These are phyloP conservation scores for Saccharomycopsis fibuligera DNA, from an alignment of 805 yeast genomes.

Conservation along the genomic window DNA sequence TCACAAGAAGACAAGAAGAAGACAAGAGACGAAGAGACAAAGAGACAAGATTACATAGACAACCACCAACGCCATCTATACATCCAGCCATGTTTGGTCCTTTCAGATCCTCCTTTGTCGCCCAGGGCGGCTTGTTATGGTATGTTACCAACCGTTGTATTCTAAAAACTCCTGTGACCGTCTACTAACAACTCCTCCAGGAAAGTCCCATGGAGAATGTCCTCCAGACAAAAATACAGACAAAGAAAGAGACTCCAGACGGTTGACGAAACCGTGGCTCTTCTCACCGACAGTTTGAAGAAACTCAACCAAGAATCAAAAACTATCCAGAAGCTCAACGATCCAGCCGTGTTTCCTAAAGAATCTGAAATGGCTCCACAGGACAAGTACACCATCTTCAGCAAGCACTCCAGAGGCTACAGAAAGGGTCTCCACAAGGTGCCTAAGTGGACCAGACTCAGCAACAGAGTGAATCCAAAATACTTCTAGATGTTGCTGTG, in stretches of 20 bases:
- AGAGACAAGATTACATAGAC: no score
- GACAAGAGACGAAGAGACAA: no score
- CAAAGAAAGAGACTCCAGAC: constrained; percentile 75
- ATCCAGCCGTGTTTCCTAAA: constrained; percentile 53
- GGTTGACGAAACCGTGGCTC: constrained; percentile 75
- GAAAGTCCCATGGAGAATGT: constrained; percentile 75
- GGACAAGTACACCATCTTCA: constrained; percentile 86
- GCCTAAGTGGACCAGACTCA: constrained; percentile 86
- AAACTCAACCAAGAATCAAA: constrained; percentile 29
- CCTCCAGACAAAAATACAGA: constrained; percentile 73
- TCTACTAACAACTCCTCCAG: constrained; percentile 27
- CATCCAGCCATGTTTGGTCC: constrained; percentile 62
- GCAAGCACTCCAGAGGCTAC: constrained; percentile 66
- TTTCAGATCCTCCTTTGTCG: constrained; percentile 50
- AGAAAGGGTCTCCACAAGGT: constrained; percentile 83
- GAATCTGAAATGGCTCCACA: constrained; percentile 72
- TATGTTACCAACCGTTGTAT: constrained; percentile 24
- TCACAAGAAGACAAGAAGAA: no score
- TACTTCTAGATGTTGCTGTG: constrained; percentile 38
- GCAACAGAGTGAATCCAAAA: constrained; percentile 74
- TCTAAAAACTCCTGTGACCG: background rate
- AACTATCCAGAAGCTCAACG: constrained; percentile 32
- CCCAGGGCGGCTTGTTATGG: constrained; percentile 75
- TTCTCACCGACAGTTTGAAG: constrained; percentile 46
- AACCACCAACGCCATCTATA: no score